Evolutionary conservation across 345 rosid genomes (phyloP).

Genomic region (Boechera stricta): DNA sequence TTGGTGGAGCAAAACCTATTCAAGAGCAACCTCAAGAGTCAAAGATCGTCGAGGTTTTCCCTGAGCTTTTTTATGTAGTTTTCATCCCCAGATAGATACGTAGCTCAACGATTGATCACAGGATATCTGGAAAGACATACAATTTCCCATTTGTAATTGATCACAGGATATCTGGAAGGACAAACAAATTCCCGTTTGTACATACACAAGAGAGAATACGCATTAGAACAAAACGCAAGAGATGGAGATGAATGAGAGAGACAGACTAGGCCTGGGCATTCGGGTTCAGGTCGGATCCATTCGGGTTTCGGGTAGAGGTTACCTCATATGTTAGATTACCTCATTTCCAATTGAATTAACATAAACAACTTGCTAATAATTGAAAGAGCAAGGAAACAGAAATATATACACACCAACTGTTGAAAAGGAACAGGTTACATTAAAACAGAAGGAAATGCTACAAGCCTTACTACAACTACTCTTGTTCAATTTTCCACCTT

Average conservation of each 20-base stretch:
- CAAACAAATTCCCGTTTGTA: no score
- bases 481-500: conserved; percentile 34
- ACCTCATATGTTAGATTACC: not conserved
- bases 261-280: no score
- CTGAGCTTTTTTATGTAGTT: not conserved
- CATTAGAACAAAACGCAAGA: not conserved
- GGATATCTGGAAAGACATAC: no score
- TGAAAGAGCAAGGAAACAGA: conserved; percentile 13
- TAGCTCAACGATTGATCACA: no score
- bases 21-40: not conserved
- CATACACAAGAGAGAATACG: not conserved
- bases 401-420: conserved; percentile 15
- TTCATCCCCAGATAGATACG: not conserved
- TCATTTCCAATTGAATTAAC: not conserved
- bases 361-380: conserved; percentile 2
- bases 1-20: not conserved
- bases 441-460: conserved; percentile 25
- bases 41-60: not conserved
- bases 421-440: conserved; percentile 4
- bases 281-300: no score
- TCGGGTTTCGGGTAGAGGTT: no score
- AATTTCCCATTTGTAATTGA: no score
- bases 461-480: conserved; percentile 25
- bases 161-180: not conserved
- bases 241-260: no score